phyloP scores from a whole-genome alignment of 1,284 basidiomycete genomes.

The Pseudozyma sp. region DNA sequence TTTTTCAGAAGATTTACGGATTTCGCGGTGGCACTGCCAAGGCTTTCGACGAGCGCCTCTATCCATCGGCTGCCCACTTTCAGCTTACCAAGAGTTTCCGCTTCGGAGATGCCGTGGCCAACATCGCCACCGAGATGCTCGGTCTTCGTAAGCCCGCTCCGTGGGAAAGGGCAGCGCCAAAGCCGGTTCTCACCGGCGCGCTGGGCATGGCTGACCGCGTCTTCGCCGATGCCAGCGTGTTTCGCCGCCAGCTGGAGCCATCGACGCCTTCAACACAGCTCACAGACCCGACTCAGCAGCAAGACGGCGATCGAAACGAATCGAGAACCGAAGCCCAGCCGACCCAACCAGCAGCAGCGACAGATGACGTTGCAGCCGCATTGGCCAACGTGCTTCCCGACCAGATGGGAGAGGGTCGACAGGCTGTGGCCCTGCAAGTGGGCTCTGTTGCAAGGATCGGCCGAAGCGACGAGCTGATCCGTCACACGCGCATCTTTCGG shows the following conservation, averaged over 20 bases:
- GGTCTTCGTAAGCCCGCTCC: slow-evolving; percentile 53
- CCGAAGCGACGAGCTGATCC: slow-evolving; percentile 20
- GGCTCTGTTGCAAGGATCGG: slow-evolving; percentile 23
- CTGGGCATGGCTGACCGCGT: slow-evolving; percentile 41
- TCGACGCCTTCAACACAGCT: not conserved
- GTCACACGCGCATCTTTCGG: slow-evolving; percentile 60
- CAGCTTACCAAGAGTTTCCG: slow-evolving; percentile 63
- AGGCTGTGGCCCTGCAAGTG: slow-evolving; percentile 31
- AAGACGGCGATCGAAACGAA: not conserved
- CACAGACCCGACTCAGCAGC: slow-evolving; percentile 8
- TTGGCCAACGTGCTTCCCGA: not conserved
- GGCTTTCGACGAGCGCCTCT: slow-evolving; percentile 59
- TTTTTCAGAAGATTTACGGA: slow-evolving; percentile 66
- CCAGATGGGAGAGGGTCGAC: slow-evolving; percentile 23
- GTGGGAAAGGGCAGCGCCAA: slow-evolving; percentile 39
- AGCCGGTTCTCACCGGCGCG: slow-evolving; percentile 42
- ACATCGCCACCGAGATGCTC: slow-evolving; percentile 54
- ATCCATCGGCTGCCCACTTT: slow-evolving; percentile 52
- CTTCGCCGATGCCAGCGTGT: slow-evolving; percentile 38
- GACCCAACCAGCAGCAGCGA: not conserved
- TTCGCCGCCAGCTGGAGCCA: slow-evolving; percentile 13
- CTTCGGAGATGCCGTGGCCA: slow-evolving; percentile 57
- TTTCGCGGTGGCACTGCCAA: slow-evolving; percentile 61
- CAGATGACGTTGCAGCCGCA: not conserved
- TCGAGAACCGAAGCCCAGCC: not conserved